Evolutionary conservation across 2,329 filamentous ascomycete genomes (phyloP).

Genomic region (Ophiostoma quercus): DNA sequence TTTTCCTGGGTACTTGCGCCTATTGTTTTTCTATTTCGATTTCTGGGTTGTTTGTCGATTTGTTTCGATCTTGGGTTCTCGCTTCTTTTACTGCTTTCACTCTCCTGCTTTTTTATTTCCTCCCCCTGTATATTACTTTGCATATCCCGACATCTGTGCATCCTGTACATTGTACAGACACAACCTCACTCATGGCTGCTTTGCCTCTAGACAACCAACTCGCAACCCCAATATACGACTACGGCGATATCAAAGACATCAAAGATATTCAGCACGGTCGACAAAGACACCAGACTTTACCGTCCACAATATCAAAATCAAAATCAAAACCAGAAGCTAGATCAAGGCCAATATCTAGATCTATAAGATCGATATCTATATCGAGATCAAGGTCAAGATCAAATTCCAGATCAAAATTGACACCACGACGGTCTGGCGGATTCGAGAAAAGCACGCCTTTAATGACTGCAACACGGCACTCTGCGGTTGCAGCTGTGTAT

Average conservation of each 20-base stretch:
- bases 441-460: neutral
- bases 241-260: neutral
- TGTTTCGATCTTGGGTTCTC: neutral
- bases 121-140: neutral
- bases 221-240: neutral
- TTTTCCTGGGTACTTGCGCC: neutral
- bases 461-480: neutral
- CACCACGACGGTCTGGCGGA: neutral
- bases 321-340: neutral
- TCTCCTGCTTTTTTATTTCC: neutral
- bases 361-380: neutral
- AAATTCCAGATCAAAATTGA: neutral
- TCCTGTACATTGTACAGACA: neutral
- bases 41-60: neutral
- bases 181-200: neutral
- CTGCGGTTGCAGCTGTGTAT: conserved; percentile 10
- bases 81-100: neutral
- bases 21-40: neutral
- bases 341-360: neutral
- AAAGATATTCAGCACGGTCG: neutral
- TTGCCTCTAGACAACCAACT: neutral
- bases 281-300: neutral
- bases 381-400: neutral
- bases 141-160: neutral
- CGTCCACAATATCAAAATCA: neutral